Evolutionary conservation across 148 eudicot genomes (phyloP), one percentile per base, ranked within the genome.

Genomic region (Rhododendron ferrugineum): DNA sequence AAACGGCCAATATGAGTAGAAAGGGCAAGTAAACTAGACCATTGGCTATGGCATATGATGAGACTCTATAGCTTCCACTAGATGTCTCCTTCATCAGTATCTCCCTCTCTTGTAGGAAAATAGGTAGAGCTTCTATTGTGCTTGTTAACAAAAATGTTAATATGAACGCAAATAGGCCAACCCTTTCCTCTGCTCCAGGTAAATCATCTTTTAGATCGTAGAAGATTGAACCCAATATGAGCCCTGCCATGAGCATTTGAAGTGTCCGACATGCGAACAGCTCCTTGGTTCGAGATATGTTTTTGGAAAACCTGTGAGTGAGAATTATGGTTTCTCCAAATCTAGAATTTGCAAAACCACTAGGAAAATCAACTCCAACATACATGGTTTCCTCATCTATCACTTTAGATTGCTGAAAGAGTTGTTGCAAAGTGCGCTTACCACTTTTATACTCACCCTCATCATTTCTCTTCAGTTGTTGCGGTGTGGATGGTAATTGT

Each of bases 1-100:
- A 78, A 64, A 92, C 20, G 18, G 99, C 96, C 44, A 93, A 86
- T 56, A 93, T 90, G 34, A 97, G 91, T 75, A 93, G 74, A 85
- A 95, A 97, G 15, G 99, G 99, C 85, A 97, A 85, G 93, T 95
- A 97, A 26, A 97, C 99, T 20, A 95, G 89, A 1, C 93, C 91
- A 85, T 97, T 97, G 15, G 99, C 99, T 68, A 97, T 91, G 73
- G 91, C 93, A 70, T 97, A 97, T 18, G 99, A 97, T 58, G 99
- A 97, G 22, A 97, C 89, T 20, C 99, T 85, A 44, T 97, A 97
- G 89, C 98, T 94, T 64, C 99, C 99, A 26, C 93, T 89, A 11
- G 95, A 92, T 18, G 98, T 97, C 76, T 97, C 99, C 91, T 93
- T 95, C 95, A 93, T 97, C 74, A 97, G 78, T 80, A 97, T 97